Evolutionary conservation across 208 protist species (phyloP).

Genomic region (Endotrypanum monterogeii): DNA sequence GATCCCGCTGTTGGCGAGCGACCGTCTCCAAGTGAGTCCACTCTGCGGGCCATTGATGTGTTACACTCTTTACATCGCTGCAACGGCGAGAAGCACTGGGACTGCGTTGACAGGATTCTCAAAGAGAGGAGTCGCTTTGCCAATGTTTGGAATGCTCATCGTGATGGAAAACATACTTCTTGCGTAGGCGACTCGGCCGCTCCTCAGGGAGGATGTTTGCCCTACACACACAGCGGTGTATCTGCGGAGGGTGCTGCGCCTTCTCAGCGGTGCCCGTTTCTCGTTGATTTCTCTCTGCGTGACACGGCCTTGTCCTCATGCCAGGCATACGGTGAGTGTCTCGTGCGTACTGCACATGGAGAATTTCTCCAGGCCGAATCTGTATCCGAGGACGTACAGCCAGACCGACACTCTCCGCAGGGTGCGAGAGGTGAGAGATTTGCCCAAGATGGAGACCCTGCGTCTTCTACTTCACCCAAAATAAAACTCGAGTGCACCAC

Average conservation of each 20-base stretch:
- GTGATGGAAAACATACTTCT: neutral
- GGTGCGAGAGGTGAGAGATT: constrained; percentile 39
- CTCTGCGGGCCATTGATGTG: constrained; percentile 22
- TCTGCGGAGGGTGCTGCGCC: neutral
- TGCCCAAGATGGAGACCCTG: constrained; percentile 29
- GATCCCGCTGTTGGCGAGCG: neutral
- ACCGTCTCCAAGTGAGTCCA: constrained; percentile 10
- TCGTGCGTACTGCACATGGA: constrained; percentile 25
- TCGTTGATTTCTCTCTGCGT: constrained; percentile 19
- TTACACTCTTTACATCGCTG: constrained; percentile 13
- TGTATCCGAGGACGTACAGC: neutral
- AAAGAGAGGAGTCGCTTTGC: neutral
- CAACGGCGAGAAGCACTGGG: neutral
- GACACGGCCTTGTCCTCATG: constrained; percentile 28
- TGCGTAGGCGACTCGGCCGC: neutral
- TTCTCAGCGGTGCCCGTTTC: neutral
- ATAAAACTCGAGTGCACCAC: neutral
- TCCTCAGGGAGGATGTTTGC: neutral
- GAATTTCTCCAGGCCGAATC: constrained; percentile 1
- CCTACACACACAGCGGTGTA: too few relatives aligned
- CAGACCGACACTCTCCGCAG: constrained; percentile 20
- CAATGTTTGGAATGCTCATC: neutral
- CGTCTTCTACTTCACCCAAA: neutral
- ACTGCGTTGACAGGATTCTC: neutral
- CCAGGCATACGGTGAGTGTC: constrained; percentile 25